phyloP scores from a whole-genome alignment of 495 filamentous ascomycete species.

The Chlorociboria aeruginascens region DNA sequence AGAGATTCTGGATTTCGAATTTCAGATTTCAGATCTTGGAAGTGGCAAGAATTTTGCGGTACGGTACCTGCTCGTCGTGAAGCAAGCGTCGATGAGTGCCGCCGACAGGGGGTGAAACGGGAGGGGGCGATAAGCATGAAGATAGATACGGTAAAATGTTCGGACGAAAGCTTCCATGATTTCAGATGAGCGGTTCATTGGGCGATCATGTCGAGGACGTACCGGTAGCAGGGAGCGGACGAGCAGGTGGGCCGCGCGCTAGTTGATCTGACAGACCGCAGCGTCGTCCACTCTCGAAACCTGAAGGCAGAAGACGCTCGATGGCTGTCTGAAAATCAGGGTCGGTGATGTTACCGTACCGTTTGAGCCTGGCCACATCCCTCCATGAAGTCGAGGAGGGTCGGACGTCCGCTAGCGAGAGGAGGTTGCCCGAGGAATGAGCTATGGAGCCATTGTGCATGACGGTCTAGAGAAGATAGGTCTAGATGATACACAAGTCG shows the following conservation, averaged over 20 bases:
- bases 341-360: too few species aligned
- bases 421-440: too few species aligned
- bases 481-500: too few species aligned
- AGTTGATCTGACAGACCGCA: neutral
- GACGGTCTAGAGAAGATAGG: too few species aligned
- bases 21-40: neutral
- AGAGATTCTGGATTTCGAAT: neutral
- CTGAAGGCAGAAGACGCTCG: neutral
- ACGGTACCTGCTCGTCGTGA: neutral
- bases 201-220: slow-evolving; percentile 1
- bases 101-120: neutral
- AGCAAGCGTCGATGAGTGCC: neutral
- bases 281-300: neutral
- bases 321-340: too few species aligned
- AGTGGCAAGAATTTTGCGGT: neutral
- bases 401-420: too few species aligned
- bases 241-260: slow-evolving; percentile 14
- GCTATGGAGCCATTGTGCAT: too few species aligned
- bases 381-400: too few species aligned
- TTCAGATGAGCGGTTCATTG: neutral
- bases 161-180: neutral
- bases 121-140: neutral
- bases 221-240: neutral
- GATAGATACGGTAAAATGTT: neutral
- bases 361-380: too few species aligned